Base-by-base conservation (phyloP, 2,329 filamentous ascomycete genomes). In the Trichophyton verrucosum region DNA sequence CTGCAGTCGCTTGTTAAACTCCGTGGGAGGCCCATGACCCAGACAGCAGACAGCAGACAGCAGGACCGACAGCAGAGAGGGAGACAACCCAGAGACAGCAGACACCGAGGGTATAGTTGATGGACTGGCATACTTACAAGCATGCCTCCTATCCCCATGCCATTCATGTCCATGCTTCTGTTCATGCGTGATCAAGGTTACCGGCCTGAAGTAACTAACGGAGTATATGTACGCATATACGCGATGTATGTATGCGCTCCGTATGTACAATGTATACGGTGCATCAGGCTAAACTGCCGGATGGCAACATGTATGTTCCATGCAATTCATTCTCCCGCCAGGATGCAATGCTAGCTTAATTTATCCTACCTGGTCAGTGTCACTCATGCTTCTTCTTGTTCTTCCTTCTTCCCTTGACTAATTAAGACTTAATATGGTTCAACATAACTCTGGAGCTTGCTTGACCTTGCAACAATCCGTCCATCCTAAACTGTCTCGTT, bases 301-400 rank as follows among this genome's bases (percentile, higher is more conserved):
- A 15, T 44, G 15, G 13, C n/a, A 13, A 44, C 40, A 44, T 44
- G 40, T 44, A 44, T 17, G 22, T 53, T 22, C 22, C 47, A 27
- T 53, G 47, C 24, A 53, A 53, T 33, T 22, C 47, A 53, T 27
- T 27, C 20, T 53, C 47, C 47, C 20, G 47, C 47, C 17, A 53
- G 47, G 47, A 53, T 53, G 47, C 47, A 53, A 53, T 53, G 47
- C 47, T 53, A 53, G 47, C 13, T 53, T 53, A 53, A 44, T 53
- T 53, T 53, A 20, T 53, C 47, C 47, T 33, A 13, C 22, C 9
- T 20, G n/a, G 46, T 17, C 7, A 8, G 46, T 49, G 46, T 49
- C 17, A 49, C 46, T 49, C n/a, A 49, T 36, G 11, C 33, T 11
- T 36, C 33, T 36, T 36, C 33, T 11, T 36, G 8, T 36, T 11